phyloP scores from a whole-genome alignment of 176 grass and related monocot genomes.

The Cenchrus americanus region DNA sequence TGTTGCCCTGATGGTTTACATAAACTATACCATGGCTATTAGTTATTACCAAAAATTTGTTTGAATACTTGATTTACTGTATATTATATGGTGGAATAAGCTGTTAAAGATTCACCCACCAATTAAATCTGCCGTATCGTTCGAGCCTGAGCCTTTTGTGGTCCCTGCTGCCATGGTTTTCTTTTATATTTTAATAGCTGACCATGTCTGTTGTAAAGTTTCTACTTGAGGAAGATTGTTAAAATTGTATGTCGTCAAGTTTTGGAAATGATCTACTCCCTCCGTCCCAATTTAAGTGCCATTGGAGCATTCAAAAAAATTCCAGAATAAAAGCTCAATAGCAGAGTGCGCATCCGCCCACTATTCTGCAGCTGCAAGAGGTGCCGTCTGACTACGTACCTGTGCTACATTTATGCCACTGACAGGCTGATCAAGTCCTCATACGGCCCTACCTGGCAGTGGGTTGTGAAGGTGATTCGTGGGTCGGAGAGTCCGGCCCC shows the following conservation, averaged over 20 bases:
- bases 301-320: no score
- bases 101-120: background rate
- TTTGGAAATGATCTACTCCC: slow-evolving; percentile 8
- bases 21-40: background rate
- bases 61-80: slow-evolving; percentile 17
- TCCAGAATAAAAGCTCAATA: no score
- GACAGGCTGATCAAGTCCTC: no score
- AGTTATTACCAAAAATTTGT: background rate
- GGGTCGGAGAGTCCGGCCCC: no score
- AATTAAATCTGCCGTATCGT: slow-evolving; percentile 6
- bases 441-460: no score
- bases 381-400: no score
- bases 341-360: no score
- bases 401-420: no score
- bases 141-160: background rate
- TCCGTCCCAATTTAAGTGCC: no score
- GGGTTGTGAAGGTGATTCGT: no score
- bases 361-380: no score
- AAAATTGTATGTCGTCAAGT: background rate
- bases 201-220: background rate
- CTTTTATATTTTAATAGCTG: slow-evolving; percentile 3
- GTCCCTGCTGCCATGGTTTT: background rate
- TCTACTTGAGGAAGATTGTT: background rate
- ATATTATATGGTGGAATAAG: slow-evolving; percentile 21
- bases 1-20: background rate